Evolutionary conservation across 495 filamentous ascomycete genomes (phyloP).

Genomic region (Penicillium mononematosum): DNA sequence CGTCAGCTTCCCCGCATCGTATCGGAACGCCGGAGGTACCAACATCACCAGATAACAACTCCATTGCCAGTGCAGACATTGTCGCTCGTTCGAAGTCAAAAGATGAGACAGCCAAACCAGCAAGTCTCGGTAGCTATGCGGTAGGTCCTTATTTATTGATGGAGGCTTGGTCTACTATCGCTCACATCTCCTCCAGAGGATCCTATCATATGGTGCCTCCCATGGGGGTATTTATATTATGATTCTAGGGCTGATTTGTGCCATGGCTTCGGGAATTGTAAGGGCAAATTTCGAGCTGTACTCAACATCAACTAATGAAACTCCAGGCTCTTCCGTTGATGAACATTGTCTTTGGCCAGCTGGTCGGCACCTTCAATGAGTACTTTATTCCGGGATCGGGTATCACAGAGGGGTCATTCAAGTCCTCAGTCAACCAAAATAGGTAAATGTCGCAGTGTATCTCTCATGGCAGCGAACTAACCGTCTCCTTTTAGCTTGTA

Average conservation of each 20-base stretch:
- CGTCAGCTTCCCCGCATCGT: background rate
- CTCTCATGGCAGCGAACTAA: background rate
- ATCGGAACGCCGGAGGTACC: background rate
- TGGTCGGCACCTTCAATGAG: background rate
- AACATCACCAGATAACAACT: background rate
- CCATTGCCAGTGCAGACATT: constrained; percentile 2
- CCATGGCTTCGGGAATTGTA: background rate
- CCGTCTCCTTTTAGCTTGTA: background rate
- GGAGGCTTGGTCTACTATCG: constrained; percentile 1
- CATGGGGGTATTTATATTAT: background rate
- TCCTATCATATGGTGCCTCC: background rate
- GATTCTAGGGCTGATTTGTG: background rate
- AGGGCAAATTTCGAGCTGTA: background rate
- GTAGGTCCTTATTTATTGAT: background rate
- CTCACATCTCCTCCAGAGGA: background rate
- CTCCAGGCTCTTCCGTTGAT: background rate
- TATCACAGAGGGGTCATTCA: background rate
- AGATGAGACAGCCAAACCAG: constrained; percentile 4
- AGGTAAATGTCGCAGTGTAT: background rate
- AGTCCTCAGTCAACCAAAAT: background rate
- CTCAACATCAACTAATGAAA: background rate
- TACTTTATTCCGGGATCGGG: background rate
- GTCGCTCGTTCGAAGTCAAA: constrained; percentile 3
- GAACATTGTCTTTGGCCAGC: background rate
- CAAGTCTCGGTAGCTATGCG: constrained; percentile 7